Percentiles rank a stretch among this genome's conserved stretches.
phyloP scores from a whole-genome alignment of 1,139 yeast genomes.

The Keqinozyma sinolaborantium region DNA sequence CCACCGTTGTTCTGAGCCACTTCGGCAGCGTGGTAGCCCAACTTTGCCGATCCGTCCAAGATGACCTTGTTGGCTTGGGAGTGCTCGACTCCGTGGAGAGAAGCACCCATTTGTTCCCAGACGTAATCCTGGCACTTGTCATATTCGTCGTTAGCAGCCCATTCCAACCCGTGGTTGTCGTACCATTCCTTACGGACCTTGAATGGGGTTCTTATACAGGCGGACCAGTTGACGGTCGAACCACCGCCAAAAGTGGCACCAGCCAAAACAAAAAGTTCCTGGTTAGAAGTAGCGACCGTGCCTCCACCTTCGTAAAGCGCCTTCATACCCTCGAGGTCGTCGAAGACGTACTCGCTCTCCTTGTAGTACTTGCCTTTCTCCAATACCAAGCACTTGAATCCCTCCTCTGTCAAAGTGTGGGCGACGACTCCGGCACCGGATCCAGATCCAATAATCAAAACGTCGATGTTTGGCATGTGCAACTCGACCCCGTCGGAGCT shows the following conservation, averaged over 20 bases:
- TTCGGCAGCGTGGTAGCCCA: slow-evolving; percentile 41
- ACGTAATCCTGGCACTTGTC: slow-evolving; percentile 50
- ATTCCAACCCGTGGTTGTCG: slow-evolving; percentile 43
- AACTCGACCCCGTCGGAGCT: slow-evolving; percentile 26
- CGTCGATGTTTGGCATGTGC: slow-evolving; percentile 39
- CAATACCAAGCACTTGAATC: slow-evolving; percentile 43
- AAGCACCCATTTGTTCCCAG: slow-evolving; percentile 50
- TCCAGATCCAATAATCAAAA: slow-evolving; percentile 54
- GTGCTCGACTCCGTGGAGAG: slow-evolving; percentile 38
- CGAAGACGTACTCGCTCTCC: slow-evolving; percentile 32
- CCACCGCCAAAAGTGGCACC: slow-evolving; percentile 64
- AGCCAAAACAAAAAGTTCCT: slow-evolving; percentile 41
- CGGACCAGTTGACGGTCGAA: slow-evolving; percentile 62
- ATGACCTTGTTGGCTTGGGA: slow-evolving; percentile 46
- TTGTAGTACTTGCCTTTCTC: slow-evolving; percentile 52
- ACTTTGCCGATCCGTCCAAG: slow-evolving; percentile 43
- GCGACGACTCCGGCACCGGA: slow-evolving; percentile 60
- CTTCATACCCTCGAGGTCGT: slow-evolving; percentile 35
- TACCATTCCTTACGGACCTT: slow-evolving; percentile 57
- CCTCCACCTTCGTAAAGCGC: slow-evolving; percentile 44
- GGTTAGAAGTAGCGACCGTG: slow-evolving; percentile 26
- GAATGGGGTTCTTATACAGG: slow-evolving; percentile 51
- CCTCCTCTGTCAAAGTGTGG: slow-evolving; percentile 43
- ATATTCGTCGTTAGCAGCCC: slow-evolving; percentile 43
- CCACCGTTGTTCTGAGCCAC: slow-evolving; percentile 52